A percentile compares a stretch with the other conserved stretches of the same genome.
Conservation (phyloP, 805 yeast species). For the Debaryomyces castellii region DNA sequence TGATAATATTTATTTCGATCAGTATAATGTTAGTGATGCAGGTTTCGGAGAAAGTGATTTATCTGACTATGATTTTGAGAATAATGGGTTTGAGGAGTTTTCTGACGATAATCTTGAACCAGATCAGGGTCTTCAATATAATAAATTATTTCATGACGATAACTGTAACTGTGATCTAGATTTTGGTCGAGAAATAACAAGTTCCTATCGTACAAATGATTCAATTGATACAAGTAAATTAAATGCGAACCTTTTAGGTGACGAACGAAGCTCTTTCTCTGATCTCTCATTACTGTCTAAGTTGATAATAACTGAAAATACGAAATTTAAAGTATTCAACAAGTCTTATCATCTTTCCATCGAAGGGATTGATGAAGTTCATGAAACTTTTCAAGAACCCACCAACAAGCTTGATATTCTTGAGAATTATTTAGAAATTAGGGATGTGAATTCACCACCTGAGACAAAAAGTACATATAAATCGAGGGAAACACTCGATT, state of each 20-base stretch:
- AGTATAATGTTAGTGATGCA: constrained; percentile 27
- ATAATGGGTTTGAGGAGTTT: constrained; percentile 37
- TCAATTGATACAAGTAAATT: too few relatives aligned
- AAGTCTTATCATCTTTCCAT: constrained; percentile 29
- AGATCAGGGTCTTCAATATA: constrained; percentile 11
- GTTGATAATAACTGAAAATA: not conserved
- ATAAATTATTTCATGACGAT: constrained; percentile 14
- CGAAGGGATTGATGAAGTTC: constrained; percentile 11
- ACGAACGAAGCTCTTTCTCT: not conserved
- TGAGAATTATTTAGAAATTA: constrained; percentile 28
- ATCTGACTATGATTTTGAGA: constrained; percentile 43
- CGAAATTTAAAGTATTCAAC: constrained; percentile 11
- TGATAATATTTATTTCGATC: constrained; percentile 13
- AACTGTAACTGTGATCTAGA: not conserved
- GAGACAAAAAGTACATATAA: not conserved
- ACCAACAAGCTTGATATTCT: constrained; percentile 34
- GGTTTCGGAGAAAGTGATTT: constrained; percentile 30
- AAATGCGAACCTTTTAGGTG: not conserved
- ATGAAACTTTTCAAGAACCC: constrained; percentile 3
- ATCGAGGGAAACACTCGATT: constrained; percentile 8
- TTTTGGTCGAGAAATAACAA: not conserved
- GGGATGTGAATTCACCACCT: constrained; percentile 17
- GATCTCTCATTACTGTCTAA: not conserved
- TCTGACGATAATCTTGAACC: constrained; percentile 7
- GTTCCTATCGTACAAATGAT: not conserved